phyloP scores from a whole-genome alignment of 257 asterid species.

The Solanum arcanum region DNA sequence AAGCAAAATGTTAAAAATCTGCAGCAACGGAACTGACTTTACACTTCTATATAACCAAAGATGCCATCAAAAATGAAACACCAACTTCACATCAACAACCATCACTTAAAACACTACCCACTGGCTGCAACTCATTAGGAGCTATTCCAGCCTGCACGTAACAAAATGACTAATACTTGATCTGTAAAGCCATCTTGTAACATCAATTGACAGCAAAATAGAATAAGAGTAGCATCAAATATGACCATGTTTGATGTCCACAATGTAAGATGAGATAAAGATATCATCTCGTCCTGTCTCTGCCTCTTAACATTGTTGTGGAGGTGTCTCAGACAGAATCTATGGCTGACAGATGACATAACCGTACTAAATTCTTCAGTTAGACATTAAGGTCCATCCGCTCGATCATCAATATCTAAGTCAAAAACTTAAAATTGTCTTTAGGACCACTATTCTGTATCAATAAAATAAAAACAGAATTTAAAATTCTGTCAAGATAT shows the following conservation, averaged over 20 bases:
- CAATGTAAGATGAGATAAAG: background rate
- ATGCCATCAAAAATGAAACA: background rate
- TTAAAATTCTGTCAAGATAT: too few species aligned
- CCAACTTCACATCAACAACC: background rate
- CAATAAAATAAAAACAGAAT: too few species aligned
- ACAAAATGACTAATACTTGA: background rate
- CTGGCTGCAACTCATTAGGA: background rate
- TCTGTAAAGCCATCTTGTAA: background rate
- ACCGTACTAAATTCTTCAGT: too few species aligned
- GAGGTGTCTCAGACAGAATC: background rate
- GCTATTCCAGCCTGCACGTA: background rate
- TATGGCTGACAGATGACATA: background rate
- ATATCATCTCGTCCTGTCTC: background rate
- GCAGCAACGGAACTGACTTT: background rate
- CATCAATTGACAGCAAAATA: background rate
- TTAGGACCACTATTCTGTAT: too few species aligned
- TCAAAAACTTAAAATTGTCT: too few species aligned
- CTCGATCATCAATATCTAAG: too few species aligned
- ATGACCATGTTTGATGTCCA: background rate
- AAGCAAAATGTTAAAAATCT: background rate
- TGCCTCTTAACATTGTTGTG: background rate
- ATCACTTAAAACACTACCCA: background rate
- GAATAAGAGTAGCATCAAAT: background rate
- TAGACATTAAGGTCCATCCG: too few species aligned
- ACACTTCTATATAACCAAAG: background rate